These are phyloP conservation scores for Lachancea mirantina DNA, from an alignment of 805 yeast species.

Conservation along the genomic window DNA sequence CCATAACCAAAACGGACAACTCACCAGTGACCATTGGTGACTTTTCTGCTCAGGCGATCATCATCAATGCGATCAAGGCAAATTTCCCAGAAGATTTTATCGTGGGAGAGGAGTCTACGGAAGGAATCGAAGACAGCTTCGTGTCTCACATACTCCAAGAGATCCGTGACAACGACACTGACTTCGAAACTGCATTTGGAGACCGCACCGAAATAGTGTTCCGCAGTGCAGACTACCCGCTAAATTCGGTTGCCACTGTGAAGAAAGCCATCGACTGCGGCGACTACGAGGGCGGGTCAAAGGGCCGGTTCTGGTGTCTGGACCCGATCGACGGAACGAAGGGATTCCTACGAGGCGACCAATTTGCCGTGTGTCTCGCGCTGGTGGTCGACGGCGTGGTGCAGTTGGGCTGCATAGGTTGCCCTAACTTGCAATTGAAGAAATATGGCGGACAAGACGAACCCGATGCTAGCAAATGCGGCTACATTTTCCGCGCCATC, in stretches of 20 bases:
- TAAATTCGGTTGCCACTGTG: conserved; percentile 42
- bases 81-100: conserved; percentile 81
- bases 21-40: conserved; percentile 97
- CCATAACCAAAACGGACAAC: conserved; percentile 75
- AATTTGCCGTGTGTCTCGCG: conserved; percentile 93
- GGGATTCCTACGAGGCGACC: conserved; percentile 93
- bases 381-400: conserved; percentile 80
- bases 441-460: conserved; percentile 31
- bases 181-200: conserved; percentile 31
- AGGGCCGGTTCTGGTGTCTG: conserved; percentile 89
- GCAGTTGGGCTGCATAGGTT: conserved; percentile 88
- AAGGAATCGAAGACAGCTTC: conserved; percentile 47
- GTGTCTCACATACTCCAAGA: conserved; percentile 50
- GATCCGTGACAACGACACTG: conserved; percentile 45
- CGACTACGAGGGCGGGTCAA: conserved; percentile 65
- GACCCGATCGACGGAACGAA: conserved; percentile 99
- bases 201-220: conserved; percentile 9
- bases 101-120: conserved; percentile 92
- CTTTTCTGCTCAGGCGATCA: conserved; percentile 90
- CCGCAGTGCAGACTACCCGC: conserved; percentile 21
- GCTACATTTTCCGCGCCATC: conserved; percentile 30
- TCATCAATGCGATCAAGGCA: conserved; percentile 70
- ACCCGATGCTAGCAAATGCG: conserved; percentile 22
- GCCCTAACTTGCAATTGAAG: conserved; percentile 68
- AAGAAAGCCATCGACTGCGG: conserved; percentile 72